phyloP scores from a whole-genome alignment of 805 yeast genomes.

The Nakazawaea ambrosiae region DNA sequence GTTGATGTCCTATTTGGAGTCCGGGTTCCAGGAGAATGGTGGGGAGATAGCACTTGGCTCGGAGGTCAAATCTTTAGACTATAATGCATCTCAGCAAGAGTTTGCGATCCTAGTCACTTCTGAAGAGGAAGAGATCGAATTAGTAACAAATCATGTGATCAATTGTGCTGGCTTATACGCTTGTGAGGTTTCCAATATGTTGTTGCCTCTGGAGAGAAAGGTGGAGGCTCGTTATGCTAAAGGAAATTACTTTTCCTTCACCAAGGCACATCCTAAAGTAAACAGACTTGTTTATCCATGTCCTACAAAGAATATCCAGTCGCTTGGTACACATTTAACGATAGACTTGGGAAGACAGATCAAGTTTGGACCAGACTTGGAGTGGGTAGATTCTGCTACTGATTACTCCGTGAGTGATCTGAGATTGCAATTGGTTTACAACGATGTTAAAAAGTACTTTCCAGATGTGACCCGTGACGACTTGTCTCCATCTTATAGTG shows the following conservation, averaged over 20 bases:
- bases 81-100: slow-evolving; percentile 18
- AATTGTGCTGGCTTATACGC: slow-evolving; percentile 82
- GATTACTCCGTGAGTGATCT: slow-evolving; percentile 41
- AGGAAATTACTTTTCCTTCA: slow-evolving; percentile 72
- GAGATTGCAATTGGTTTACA: slow-evolving; percentile 48
- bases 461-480: slow-evolving; percentile 48
- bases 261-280: slow-evolving; percentile 40
- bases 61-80: slow-evolving; percentile 35
- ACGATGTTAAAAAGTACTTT: slow-evolving; percentile 54
- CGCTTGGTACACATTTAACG: slow-evolving; percentile 85
- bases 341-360: slow-evolving; percentile 74
- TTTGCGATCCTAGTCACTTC: slow-evolving; percentile 22
- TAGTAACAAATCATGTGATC: slow-evolving; percentile 51
- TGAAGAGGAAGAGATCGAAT: slow-evolving; percentile 26
- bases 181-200: slow-evolving; percentile 58
- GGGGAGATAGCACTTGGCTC: slow-evolving; percentile 67
- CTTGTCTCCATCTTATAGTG: slow-evolving; percentile 64
- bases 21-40: slow-evolving; percentile 45
- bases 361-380: slow-evolving; percentile 84
- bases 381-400: slow-evolving; percentile 53
- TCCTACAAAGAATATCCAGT: slow-evolving; percentile 57
- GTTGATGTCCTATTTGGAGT: slow-evolving; percentile 50
- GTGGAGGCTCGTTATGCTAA: slow-evolving; percentile 64
- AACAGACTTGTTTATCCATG: slow-evolving; percentile 69
- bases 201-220: slow-evolving; percentile 58